Percentiles rank a stretch among this genome's conserved stretches.
Evolutionary conservation across 2,329 filamentous ascomycete genomes (phyloP).

Genomic region (Tolypocladium tropicale): DNA sequence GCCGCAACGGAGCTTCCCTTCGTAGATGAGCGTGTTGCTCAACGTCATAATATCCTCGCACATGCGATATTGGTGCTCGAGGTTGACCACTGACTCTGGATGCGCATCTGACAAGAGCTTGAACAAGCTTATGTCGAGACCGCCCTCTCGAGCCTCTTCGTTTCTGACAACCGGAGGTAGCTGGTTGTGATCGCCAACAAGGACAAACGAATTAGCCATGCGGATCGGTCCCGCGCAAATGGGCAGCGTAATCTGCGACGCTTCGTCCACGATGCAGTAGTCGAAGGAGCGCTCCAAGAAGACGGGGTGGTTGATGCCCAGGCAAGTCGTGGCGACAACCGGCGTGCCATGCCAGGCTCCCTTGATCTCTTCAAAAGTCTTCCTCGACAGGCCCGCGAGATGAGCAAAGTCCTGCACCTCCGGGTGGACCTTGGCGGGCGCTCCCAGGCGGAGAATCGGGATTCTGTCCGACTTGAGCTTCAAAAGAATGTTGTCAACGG

Average conservation of each 20-base stretch:
- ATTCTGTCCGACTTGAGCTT: conserved; percentile 77
- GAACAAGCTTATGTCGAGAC: conserved; percentile 87
- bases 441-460: conserved; percentile 75
- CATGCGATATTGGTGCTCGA: conserved; percentile 98
- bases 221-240: conserved; percentile 91
- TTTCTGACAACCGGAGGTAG: conserved; percentile 91
- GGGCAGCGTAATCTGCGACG: conserved; percentile 91
- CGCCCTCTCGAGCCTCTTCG: conserved; percentile 73
- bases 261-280: conserved; percentile 97
- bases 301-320: conserved; percentile 80
- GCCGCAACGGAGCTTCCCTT: conserved; percentile 83
- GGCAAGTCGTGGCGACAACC: conserved; percentile 88
- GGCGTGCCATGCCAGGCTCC: conserved; percentile 75
- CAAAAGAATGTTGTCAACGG: conserved; percentile 93
- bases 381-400: conserved; percentile 63
- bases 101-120: conserved; percentile 85
- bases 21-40: conserved; percentile 87
- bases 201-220: conserved; percentile 83
- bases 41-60: conserved; percentile 93
- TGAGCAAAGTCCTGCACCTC: conserved; percentile 80
- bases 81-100: conserved; percentile 75
- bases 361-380: conserved; percentile 73
- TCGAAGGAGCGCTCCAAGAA: conserved; percentile 88
- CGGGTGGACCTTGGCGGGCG: conserved; percentile 74
- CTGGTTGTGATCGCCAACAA: conserved; percentile 95